Percentiles rank a stretch among this genome's conserved stretches.
Evolutionary conservation across 225 moss, liverwort and hornwort species (phyloP).

Genomic region (Marchantia paleacea): DNA sequence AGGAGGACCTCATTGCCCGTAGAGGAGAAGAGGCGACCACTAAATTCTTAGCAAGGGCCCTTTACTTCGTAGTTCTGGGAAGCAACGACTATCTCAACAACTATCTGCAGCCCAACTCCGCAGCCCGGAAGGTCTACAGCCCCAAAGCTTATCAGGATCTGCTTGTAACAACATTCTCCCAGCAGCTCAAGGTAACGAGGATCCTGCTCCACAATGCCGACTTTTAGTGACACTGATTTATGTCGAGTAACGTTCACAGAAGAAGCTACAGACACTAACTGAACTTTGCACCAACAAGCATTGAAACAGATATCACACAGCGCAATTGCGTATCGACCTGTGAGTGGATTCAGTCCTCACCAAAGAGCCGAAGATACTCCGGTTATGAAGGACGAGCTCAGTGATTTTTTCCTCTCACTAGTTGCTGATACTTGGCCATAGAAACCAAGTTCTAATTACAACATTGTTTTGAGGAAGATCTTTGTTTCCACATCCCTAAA

Average conservation of each 20-base stretch:
- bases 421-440: too few relatives aligned
- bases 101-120: slow-evolving; percentile 54
- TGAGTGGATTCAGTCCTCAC: neutral
- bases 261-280: too few relatives aligned
- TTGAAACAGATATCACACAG: too few relatives aligned
- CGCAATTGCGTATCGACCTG: too few relatives aligned
- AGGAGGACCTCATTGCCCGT: slow-evolving; percentile 35
- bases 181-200: slow-evolving; percentile 56
- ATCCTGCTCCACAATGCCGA: neutral
- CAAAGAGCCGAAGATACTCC: neutral
- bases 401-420: too few relatives aligned
- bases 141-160: slow-evolving; percentile 56
- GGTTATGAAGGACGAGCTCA: neutral
- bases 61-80: slow-evolving; percentile 55
- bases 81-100: slow-evolving; percentile 84
- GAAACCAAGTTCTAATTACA: too few relatives aligned
- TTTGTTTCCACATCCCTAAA: too few relatives aligned
- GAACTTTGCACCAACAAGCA: too few relatives aligned
- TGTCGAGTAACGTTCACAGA: neutral
- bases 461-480: too few relatives aligned
- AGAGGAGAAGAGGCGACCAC: neutral
- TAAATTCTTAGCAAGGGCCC: slow-evolving; percentile 41
- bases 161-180: slow-evolving; percentile 45
- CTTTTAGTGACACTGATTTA: neutral
- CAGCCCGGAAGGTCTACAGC: slow-evolving; percentile 41